phyloP scores from a whole-genome alignment of 192 early-diverging fungal genomes.

The Umbelopsis ramanniana region DNA sequence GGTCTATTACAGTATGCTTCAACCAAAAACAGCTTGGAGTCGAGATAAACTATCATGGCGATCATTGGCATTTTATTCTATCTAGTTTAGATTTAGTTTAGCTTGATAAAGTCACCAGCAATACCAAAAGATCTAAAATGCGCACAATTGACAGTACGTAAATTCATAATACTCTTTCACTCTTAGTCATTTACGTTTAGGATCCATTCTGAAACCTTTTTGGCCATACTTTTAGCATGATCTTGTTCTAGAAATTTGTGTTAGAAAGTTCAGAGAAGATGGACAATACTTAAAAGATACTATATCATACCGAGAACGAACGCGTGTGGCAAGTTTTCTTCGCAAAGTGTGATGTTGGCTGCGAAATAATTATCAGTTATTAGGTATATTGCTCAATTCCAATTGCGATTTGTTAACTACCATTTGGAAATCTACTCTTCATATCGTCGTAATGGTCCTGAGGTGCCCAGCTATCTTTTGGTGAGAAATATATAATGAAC shows the following conservation, averaged over 20 bases:
- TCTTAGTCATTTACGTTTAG: background rate
- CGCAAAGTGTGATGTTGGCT: slow-evolving; percentile 62
- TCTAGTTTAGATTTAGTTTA: no score
- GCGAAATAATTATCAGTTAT: background rate
- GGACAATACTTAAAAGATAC: background rate
- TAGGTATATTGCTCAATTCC: background rate
- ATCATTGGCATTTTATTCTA: no score
- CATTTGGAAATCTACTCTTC: slow-evolving; percentile 63
- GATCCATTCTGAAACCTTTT: background rate
- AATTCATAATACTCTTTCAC: no score
- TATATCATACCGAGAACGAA: slow-evolving; percentile 69
- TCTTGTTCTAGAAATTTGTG: background rate
- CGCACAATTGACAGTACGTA: no score
- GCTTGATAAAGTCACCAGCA: no score
- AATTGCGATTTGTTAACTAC: slow-evolving; percentile 33
- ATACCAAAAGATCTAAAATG: no score
- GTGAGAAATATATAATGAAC: slow-evolving; percentile 81
- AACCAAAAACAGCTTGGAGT: no score
- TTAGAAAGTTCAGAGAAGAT: background rate
- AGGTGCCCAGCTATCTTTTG: slow-evolving; percentile 80
- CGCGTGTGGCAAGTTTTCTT: slow-evolving; percentile 77
- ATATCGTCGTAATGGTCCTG: slow-evolving; percentile 69
- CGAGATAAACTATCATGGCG: no score
- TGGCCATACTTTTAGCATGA: slow-evolving; percentile 1
- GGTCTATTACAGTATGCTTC: no score